phyloP scores from a whole-genome alignment of 2,329 filamentous ascomycete genomes.

The Colletotrichum gigasporum region DNA sequence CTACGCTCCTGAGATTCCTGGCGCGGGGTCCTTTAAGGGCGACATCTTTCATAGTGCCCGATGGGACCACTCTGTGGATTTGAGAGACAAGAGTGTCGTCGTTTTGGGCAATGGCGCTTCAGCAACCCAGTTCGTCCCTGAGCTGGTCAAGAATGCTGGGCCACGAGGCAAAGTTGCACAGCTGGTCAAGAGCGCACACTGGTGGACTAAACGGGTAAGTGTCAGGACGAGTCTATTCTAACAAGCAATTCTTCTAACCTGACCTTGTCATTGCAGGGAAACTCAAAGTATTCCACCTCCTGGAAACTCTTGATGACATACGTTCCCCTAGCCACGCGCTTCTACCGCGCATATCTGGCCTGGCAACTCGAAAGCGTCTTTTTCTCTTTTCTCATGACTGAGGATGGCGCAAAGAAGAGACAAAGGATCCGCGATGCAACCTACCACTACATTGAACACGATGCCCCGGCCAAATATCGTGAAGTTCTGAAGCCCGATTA shows the following conservation, averaged over 20 bases:
- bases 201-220: conserved; percentile 3
- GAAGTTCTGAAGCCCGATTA: conserved; percentile 52
- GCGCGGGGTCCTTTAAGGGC: too few species aligned
- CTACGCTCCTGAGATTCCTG: too few species aligned
- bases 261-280: too few species aligned
- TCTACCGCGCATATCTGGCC: not conserved
- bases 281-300: too few species aligned
- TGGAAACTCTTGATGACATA: too few species aligned
- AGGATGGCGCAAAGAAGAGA: not conserved
- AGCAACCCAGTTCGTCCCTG: conserved; percentile 57
- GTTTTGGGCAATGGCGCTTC: conserved; percentile 53
- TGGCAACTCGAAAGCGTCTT: conserved; percentile 7
- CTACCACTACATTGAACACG: not conserved
- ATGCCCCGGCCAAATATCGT: conserved; percentile 35
- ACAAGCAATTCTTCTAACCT: too few species aligned
- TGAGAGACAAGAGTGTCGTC: conserved; percentile 47
- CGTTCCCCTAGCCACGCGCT: not conserved
- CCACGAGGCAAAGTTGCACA: not conserved
- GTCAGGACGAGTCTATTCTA: too few species aligned
- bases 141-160: conserved; percentile 39
- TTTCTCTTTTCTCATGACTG: conserved; percentile 8
- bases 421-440: conserved; percentile 11
- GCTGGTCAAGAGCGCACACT: not conserved
- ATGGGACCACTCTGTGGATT: conserved; percentile 51
- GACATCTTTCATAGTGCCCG: too few species aligned